Evolutionary conservation across 2,329 filamentous ascomycete species (phyloP), one percentile per base, ranked within the genome.

Genomic region (Aspergillus texensis): DNA sequence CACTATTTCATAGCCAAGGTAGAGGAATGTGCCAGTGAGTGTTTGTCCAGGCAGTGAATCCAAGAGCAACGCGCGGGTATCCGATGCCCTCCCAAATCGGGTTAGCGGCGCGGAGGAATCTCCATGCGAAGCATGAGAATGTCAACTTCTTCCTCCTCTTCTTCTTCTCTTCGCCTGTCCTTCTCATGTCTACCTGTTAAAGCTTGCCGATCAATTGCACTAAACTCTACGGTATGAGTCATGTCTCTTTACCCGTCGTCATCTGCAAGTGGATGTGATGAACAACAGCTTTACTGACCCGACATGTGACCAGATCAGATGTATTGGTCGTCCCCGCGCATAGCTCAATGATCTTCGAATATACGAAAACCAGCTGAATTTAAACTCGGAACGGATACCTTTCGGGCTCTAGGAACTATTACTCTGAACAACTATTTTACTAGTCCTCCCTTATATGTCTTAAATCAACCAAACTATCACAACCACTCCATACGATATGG

Each of bases 401-500:
- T 21, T 41, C 32, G 9, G 34, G 19, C 3, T 16, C 32, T 39
- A 39, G 21, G 11, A 8, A 24, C 30, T 12, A 24, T 16, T 12
- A 2, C 26, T 1, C 16, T 16, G n/a, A 19, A 39, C 11, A 9
- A 16, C 12, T 16, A 10, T 28, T 34, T 19, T 46, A 30, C 21
- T 24, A 30, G 26, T 28, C 50, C n/a, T 52, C 32, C 9, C 9
- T 21, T 54, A 39, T 12, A 39, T 36, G 30, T 21, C n/a, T 54
- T 36, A 54, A 54, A 1, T 8, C 6, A 34, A 36, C 48, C 14
- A 28, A 28, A 28, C 26, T 6, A 28, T 28, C 26, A 28, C 21
- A 36, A 41, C 21, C 12, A 39, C 21, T 5, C 24, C 8, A 55
- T 12, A 60, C 62, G 70, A 45, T n/a, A 78, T 79, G 77, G 70